These are phyloP conservation scores for Geotrichum citri-aurantii DNA, from an alignment of 1,139 yeast genomes.

Conservation along the genomic window DNA sequence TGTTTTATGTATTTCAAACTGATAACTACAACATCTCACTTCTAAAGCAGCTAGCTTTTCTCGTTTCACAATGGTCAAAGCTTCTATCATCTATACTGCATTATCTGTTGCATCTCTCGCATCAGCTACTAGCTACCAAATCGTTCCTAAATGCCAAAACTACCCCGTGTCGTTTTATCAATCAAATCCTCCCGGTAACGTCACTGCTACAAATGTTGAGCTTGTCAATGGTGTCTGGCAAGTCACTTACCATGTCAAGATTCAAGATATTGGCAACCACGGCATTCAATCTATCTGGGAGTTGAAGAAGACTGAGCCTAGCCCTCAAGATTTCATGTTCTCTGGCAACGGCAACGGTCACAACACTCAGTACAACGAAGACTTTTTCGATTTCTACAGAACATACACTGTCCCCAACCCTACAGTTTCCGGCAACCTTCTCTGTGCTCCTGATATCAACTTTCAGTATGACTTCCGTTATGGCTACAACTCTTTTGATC, in stretches of 20 bases:
- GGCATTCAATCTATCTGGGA: conserved; percentile 5
- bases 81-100: background rate
- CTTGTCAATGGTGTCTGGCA: conserved; percentile 10
- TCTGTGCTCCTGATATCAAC: conserved; percentile 18
- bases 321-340: conserved; percentile 4
- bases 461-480: conserved; percentile 14
- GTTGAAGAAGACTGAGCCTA: conserved; percentile 7
- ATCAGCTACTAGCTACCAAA: conserved; percentile 3
- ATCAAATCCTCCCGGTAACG: conserved; percentile 6
- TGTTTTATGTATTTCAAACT: no score
- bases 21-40: background rate
- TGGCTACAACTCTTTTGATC: conserved; percentile 12
- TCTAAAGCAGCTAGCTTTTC: background rate
- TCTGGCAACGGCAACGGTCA: conserved; percentile 11
- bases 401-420: conserved; percentile 13
- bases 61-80: background rate
- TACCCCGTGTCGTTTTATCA: background rate
- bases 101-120: background rate
- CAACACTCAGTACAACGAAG: conserved; percentile 7
- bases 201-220: conserved; percentile 4
- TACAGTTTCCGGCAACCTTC: conserved; percentile 1
- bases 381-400: conserved; percentile 16
- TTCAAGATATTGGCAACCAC: conserved; percentile 1
- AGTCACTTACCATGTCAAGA: conserved; percentile 5
- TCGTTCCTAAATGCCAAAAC: conserved; percentile 1